Base-by-base conservation (phyloP, 2,329 filamentous ascomycete genomes). In the Coniochaeta ligniaria region DNA sequence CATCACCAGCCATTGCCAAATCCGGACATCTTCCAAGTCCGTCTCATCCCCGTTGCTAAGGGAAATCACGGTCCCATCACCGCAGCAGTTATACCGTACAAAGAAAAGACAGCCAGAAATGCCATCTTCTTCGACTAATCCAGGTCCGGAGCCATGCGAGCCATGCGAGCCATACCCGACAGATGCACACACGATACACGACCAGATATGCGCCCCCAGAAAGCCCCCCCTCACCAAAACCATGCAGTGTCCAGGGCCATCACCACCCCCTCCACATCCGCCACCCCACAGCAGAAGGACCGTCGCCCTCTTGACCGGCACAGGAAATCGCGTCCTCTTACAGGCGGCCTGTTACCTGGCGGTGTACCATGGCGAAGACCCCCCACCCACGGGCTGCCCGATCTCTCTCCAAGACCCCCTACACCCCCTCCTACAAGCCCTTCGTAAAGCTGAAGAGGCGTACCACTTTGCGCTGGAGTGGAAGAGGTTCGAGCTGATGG, bases 401-500 rank as follows among this genome's bases (percentile, higher is more conserved):
- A 31, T 31, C 47, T 2, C 3, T 17, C 11, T 31, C 6, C 22
- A 52, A 17, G 47, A 52, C 24, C 47, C 24, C 3, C 26, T 31
- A 2, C 47, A 28, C 26, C 24, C 24, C n/a, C 22, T 31, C 54
- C 31, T 56, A 2, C 54, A 56, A 36, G 67, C 67, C 24, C 65
- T 68, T 16, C 55, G 57, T 20, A 52, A 60, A 22, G 67, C 67
- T 2, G 63, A 67, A 60, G 47, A 62, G 16, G 67, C 65, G 12
- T 54, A 64, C 20, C 57, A 60, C 9, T 58, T 63, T n/a, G 66
- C 67, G 20, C 47, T 60, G 9, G 45, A 59, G 17, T 55, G 59
- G n/a, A 26, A 47, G 26, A 57, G 62, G 33, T 61, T 60, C 16
- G 64, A 67, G 12, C 60, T 66, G 20, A 62, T 64, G 38, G 66